Conservation (phyloP, 2,329 filamentous ascomycete genomes). For the Alternaria longipes region DNA sequence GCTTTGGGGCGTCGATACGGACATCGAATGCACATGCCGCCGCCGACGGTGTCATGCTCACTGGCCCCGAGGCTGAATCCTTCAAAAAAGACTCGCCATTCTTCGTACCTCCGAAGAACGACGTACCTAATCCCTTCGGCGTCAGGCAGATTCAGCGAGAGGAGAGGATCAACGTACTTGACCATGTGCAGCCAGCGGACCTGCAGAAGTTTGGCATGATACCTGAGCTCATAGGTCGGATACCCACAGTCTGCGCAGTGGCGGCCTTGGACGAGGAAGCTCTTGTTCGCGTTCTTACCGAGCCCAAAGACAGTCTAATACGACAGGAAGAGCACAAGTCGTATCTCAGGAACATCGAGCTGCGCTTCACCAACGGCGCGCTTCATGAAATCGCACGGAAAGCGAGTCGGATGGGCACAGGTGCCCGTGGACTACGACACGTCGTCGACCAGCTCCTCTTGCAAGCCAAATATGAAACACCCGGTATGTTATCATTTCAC, state of each 20-base stretch:
- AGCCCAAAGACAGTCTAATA: conserved; percentile 87
- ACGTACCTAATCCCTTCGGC: conserved; percentile 34
- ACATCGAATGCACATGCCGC: conserved; percentile 60
- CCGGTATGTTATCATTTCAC: conserved; percentile 41
- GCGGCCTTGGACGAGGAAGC: conserved; percentile 73
- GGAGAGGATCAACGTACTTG: conserved; percentile 65
- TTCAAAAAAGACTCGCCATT: conserved; percentile 68
- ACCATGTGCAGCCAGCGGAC: conserved; percentile 78
- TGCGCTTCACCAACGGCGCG: conserved; percentile 84
- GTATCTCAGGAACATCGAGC: conserved; percentile 76
- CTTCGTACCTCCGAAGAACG: conserved; percentile 53
- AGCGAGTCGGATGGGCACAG: conserved; percentile 74
- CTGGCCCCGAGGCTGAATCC: conserved; percentile 64
- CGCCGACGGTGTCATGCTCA: conserved; percentile 66
- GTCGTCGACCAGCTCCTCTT: conserved; percentile 59
- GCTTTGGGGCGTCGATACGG: conserved; percentile 86
- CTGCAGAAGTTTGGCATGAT: conserved; percentile 90
- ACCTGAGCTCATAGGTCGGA: conserved; percentile 92
- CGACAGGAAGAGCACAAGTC: conserved; percentile 91
- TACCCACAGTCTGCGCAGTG: conserved; percentile 89
- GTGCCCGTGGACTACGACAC: conserved; percentile 61
- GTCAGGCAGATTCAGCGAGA: conserved; percentile 29
- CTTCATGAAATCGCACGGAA: conserved; percentile 83
- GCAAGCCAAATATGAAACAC: conserved; percentile 60
- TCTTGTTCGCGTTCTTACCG: conserved; percentile 87